phyloP scores from a whole-genome alignment of 1,284 basidiomycete species.

The Malassezia obtusa region DNA sequence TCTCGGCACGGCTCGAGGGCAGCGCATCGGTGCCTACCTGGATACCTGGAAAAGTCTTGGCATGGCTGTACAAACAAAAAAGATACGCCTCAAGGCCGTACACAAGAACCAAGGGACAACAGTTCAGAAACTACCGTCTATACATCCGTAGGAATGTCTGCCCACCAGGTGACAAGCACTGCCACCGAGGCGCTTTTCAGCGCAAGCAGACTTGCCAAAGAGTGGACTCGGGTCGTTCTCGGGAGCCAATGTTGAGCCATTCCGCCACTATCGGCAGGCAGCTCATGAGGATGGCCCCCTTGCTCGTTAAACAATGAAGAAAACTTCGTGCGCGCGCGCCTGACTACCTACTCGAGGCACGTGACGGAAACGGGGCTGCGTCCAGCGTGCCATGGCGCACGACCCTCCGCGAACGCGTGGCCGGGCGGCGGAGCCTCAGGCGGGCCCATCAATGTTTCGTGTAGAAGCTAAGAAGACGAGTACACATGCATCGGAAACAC shows the following conservation, averaged over 20 bases:
- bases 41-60: too few relatives aligned
- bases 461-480: neutral
- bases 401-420: neutral
- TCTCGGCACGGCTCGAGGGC: too few relatives aligned
- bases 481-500: neutral
- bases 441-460: neutral
- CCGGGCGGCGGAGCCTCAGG: neutral
- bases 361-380: too few relatives aligned
- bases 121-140: too few relatives aligned
- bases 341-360: too few relatives aligned
- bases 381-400: neutral
- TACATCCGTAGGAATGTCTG: too few relatives aligned
- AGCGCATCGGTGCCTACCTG: too few relatives aligned
- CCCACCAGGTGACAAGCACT: conserved; percentile 20
- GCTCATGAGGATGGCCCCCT: conserved; percentile 16
- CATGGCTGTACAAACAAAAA: too few relatives aligned
- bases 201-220: conserved; percentile 17
- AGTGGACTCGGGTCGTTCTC: conserved; percentile 14
- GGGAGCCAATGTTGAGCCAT: conserved; percentile 12
- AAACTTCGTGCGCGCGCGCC: neutral
- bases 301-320: conserved; percentile 18
- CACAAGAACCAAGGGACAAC: too few relatives aligned
- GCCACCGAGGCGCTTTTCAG: conserved; percentile 18
- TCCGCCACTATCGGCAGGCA: neutral
- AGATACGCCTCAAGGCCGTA: too few relatives aligned